Conservation (phyloP, 2,329 filamentous ascomycete genomes). For the Sphaerulina populicola region DNA sequence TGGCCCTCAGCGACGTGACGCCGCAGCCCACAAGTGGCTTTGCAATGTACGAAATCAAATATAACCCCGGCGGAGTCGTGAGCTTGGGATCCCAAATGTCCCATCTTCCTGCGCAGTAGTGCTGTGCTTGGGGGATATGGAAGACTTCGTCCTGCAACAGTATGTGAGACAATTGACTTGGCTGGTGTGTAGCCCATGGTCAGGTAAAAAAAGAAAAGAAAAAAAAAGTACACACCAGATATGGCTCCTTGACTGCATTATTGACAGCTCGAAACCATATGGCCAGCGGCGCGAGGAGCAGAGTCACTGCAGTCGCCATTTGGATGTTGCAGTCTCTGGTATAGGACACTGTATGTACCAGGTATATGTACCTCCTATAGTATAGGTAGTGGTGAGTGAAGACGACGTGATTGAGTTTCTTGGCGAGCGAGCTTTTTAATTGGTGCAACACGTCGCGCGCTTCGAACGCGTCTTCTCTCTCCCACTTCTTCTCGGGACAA, state of each 20-base stretch:
- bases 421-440: not conserved
- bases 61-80: conserved; percentile 83
- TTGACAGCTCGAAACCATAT: conserved; percentile 37
- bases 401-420: not conserved
- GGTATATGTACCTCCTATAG: not conserved
- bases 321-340: not conserved
- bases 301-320: conserved; percentile 21
- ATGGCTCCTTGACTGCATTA: conserved; percentile 47
- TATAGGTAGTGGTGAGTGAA: not conserved
- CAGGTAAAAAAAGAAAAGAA: no score
- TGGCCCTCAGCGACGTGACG: conserved; percentile 32
- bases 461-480: not conserved
- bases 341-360: not conserved
- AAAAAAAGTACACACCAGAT: conserved; percentile 46
- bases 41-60: conserved; percentile 35
- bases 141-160: conserved; percentile 66
- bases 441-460: not conserved
- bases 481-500: no score
- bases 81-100: conserved; percentile 90
- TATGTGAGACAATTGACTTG: conserved; percentile 22
- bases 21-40: conserved; percentile 36
- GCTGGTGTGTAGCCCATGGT: conserved; percentile 2
- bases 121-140: conserved; percentile 83
- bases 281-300: conserved; percentile 20
- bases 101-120: conserved; percentile 70